Conservation (phyloP, 1,139 yeast species). For the Blastobotrys niveus region DNA sequence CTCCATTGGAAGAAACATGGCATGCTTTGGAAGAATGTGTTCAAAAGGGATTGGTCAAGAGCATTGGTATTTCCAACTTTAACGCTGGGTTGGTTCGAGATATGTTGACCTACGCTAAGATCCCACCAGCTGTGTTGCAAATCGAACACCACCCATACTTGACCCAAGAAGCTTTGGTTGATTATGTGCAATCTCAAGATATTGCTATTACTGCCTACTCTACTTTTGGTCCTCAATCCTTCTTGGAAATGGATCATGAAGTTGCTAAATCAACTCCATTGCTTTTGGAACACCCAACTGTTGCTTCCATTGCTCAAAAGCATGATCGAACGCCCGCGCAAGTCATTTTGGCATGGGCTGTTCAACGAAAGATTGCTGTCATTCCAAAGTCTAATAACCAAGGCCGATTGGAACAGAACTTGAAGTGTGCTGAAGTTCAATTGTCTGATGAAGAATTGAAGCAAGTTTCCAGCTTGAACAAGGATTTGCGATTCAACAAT, state of each 20-base stretch:
- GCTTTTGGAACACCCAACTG: conserved; percentile 45
- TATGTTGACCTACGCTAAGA: conserved; percentile 61
- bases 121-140: conserved; percentile 76
- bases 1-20: conserved; percentile 74
- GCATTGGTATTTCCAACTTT: conserved; percentile 84
- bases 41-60: conserved; percentile 57
- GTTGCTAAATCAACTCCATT: conserved; percentile 52
- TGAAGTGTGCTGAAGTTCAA: conserved; percentile 52
- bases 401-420: conserved; percentile 51
- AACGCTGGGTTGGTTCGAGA: conserved; percentile 70
- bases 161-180: conserved; percentile 64
- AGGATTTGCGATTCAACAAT: conserved; percentile 73
- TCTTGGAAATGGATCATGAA: conserved; percentile 47
- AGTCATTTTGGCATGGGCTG: conserved; percentile 64
- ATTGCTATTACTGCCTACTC: conserved; percentile 80
- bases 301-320: conserved; percentile 47
- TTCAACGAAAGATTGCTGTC: conserved; percentile 61
- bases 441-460: conserved; percentile 45
- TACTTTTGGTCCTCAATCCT: conserved; percentile 59
- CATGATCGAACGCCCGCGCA: conserved; percentile 55
- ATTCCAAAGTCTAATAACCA: conserved; percentile 65
- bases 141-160: conserved; percentile 92
- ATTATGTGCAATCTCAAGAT: conserved; percentile 54
- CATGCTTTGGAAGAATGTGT: conserved; percentile 61
- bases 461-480: conserved; percentile 48